These are phyloP conservation scores for Wickerhamiella kazuoi DNA, from an alignment of 805 yeast species.

Conservation along the genomic window DNA sequence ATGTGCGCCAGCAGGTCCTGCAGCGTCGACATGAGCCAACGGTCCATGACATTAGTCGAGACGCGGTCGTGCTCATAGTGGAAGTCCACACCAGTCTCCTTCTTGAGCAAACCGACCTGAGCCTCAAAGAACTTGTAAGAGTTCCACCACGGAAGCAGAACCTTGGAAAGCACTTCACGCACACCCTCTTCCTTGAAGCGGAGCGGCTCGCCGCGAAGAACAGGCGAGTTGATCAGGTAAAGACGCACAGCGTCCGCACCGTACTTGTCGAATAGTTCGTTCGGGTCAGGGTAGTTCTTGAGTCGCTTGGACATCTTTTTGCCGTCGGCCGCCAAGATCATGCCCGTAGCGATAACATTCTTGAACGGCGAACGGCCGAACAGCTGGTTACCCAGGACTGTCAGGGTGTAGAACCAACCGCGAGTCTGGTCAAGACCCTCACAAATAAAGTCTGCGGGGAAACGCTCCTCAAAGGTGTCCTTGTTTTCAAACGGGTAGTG, in stretches of 20 bases:
- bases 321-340: slow-evolving; percentile 94
- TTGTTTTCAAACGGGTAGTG: slow-evolving; percentile 90
- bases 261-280: slow-evolving; percentile 56
- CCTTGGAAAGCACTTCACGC: slow-evolving; percentile 90
- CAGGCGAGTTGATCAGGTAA: slow-evolving; percentile 93
- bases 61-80: slow-evolving; percentile 44
- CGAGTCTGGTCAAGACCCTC: slow-evolving; percentile 99
- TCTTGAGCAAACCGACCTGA: slow-evolving; percentile 69
- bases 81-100: slow-evolving; percentile 53
- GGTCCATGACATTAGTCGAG: slow-evolving; percentile 88
- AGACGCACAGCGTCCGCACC: slow-evolving; percentile 98
- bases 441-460: slow-evolving; percentile 95
- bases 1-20: slow-evolving; percentile 78
- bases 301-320: slow-evolving; percentile 98
- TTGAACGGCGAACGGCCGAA: slow-evolving; percentile 86
- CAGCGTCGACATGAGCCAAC: slow-evolving; percentile 91
- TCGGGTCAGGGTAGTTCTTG: slow-evolving; percentile 96
- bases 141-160: slow-evolving; percentile 96
- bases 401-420: slow-evolving; percentile 98
- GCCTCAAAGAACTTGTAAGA: slow-evolving; percentile 93
- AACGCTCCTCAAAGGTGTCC: slow-evolving; percentile 49
- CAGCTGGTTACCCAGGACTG: slow-evolving; percentile 87
- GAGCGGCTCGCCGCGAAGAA: slow-evolving; percentile 87
- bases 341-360: slow-evolving; percentile 91
- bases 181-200: slow-evolving; percentile 98